Conservation (phyloP, 441 rosid genomes). For the Erodium texanum region DNA sequence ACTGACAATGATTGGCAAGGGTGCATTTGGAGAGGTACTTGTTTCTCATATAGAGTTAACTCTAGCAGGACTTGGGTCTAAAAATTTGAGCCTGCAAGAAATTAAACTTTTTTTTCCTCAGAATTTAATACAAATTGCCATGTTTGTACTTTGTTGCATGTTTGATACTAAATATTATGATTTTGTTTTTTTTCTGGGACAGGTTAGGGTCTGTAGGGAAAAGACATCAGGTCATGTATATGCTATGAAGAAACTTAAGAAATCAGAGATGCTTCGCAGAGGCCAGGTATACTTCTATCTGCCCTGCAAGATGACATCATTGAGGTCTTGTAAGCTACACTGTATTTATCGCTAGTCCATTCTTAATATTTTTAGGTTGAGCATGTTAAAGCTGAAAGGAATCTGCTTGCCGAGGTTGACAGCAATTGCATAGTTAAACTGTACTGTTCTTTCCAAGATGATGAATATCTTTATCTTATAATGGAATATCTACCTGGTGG, state of each 20-base stretch:
- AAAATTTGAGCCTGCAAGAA: not conserved
- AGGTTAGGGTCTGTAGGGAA: slow-evolving; percentile 25
- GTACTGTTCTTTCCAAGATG: slow-evolving; percentile 26
- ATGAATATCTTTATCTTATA: slow-evolving; percentile 21
- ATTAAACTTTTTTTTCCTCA: too few relatives aligned
- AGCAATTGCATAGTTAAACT: slow-evolving; percentile 27
- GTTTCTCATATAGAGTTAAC: not conserved
- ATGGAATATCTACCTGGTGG: slow-evolving; percentile 31
- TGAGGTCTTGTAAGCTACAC: slow-evolving; percentile 9
- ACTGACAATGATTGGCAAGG: slow-evolving; percentile 25
- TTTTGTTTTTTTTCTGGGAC: not conserved
- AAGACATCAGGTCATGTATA: slow-evolving; percentile 19
- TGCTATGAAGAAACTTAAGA: slow-evolving; percentile 26
- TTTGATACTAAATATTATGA: not conserved
- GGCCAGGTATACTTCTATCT: slow-evolving; percentile 19
- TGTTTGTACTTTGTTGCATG: not conserved
- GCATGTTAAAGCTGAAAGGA: slow-evolving; percentile 27
- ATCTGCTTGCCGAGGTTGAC: slow-evolving; percentile 28
- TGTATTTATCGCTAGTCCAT: slow-evolving; percentile 16
- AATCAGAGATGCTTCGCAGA: slow-evolving; percentile 27
- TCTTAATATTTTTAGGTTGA: slow-evolving; percentile 16
- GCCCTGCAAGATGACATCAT: slow-evolving; percentile 6
- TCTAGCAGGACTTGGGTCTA: not conserved
- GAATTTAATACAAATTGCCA: not conserved
- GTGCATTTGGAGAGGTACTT: not conserved